Evolutionary conservation across 371 early-diverging fungal genomes (phyloP), one percentile per base, ranked within the genome.

Genomic region (Gilbertella persicaria): DNA sequence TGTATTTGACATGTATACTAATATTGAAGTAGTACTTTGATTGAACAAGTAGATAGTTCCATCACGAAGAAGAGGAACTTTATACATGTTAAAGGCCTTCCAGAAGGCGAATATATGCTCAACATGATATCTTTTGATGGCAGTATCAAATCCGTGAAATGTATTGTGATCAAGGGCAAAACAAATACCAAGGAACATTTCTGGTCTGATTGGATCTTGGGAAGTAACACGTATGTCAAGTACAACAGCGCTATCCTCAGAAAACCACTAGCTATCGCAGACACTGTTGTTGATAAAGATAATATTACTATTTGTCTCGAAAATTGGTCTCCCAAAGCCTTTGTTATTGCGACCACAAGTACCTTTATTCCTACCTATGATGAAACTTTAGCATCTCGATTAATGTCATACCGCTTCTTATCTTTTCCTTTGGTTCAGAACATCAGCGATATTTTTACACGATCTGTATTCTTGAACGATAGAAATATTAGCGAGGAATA

Each of bases 401-500:
- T 53, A 14, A 39, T 53, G 12, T 16, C 20, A 13, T 26, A 12
- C 7, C 37, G 29, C 1, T 14, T n/a, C 2, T 28, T 41, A 30
- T 38, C 43, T n/a, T 5, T 30, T 20, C 19, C 60, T 26, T 10
- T 24, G 36, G 14, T 17, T 28, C 19, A 51, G 17, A 7, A 26
- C 5, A 10, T 29, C 25, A 14, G 13, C 10, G 14, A 21, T 8
- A 7, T 7, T 1, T 12, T 33, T 17, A 62, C 64, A 7, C 42
- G 44, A 12, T 55, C 65, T 4, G 21, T 58, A 0, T 74, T 66
- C 45, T 43, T 75, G 17, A 54, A 61, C 4, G 79, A 78, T 17
- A 71, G 77, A 4, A 62, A 63, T 6, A 47, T 84, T 1, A 69
- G 82, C 8, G 82, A 84, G 45, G 84, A 84, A 24, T 72, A 82